A percentile compares a stretch with the other conserved stretches of the same genome.
Conservation (phyloP, 2,329 filamentous ascomycete species). For the Cladosporium sp. region DNA sequence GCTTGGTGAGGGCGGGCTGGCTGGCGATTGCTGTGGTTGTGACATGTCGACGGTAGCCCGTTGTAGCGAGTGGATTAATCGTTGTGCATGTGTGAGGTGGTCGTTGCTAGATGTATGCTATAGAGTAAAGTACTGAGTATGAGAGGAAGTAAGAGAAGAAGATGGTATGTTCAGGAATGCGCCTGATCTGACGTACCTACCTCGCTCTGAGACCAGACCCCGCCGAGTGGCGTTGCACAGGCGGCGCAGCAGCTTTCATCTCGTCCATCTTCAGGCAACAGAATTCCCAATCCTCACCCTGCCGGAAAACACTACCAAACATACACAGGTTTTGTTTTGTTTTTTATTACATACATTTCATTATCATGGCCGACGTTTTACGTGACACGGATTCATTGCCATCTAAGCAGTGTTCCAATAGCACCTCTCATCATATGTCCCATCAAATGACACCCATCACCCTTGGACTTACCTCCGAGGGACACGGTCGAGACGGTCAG, state of each 20-base stretch:
- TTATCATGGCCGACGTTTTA: no score
- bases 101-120: not conserved
- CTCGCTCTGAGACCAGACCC: not conserved
- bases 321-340: no score
- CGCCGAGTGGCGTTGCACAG: not conserved
- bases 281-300: not conserved
- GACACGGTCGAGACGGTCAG: no score
- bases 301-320: no score
- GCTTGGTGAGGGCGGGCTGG: constrained; percentile 61
- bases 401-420: no score
- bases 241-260: not conserved
- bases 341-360: no score
- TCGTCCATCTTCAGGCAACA: not conserved
- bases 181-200: not conserved
- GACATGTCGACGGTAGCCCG: not conserved
- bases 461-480: no score
- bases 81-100: not conserved
- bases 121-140: not conserved
- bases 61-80: not conserved
- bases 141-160: not conserved
- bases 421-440: no score
- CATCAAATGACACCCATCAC: no score
- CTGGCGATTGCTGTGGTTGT: constrained; percentile 10
- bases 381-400: no score
- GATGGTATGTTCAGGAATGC: not conserved